Evolutionary conservation across 2,329 filamentous ascomycete species (phyloP), one percentile per base, ranked within the genome.

Genomic region (Epichloe hybrida): DNA sequence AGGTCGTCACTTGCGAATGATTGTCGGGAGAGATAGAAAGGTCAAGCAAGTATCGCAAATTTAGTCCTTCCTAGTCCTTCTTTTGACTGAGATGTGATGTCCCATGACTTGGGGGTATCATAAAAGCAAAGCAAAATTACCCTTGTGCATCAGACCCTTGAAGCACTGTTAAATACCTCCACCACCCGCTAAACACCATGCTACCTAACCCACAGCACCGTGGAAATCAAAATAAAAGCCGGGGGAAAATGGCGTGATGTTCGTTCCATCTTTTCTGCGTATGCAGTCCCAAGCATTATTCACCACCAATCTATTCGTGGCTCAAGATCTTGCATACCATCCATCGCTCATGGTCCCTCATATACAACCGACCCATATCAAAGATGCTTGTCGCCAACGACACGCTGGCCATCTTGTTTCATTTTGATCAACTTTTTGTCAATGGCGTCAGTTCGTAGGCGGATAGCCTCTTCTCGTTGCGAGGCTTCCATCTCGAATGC

Each of bases 11-110:
- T 66, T 87, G 56, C 70, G 80, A 50, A 64, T 87, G 46, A 68
- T 84, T 9, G 77, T 87, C 2, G 74, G 75, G 41, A 72, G 72
- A 56, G 74, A 83, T 56, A 72, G 83, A 57, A 76, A 69, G 54
- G 80, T 85, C 39, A 51, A 48, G 45, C 50, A 48, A 21, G 20
- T 51, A 11, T 34, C 37, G 4, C 36, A 17, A 8, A 51, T 51
- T 35, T 51, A 20, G 42, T 37, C 17, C 9, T 15, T 48, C 17
- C 4, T 11, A 17, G 20, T 12, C 17, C 13, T 9, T n/a, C 34
- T 2, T 31, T n/a, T 21, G 27, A 13, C 35, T 34, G n/a, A 11
- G 44, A 21, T 44, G 38, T 50, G n/a, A 45, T 15, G n/a, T 34
- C 11, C 9, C 37, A n/a, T 42, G 6, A 12, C 21, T 39, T 17